These are phyloP conservation scores for Daldinia grandis DNA, from an alignment of 495 filamentous ascomycete genomes.

Conservation along the genomic window DNA sequence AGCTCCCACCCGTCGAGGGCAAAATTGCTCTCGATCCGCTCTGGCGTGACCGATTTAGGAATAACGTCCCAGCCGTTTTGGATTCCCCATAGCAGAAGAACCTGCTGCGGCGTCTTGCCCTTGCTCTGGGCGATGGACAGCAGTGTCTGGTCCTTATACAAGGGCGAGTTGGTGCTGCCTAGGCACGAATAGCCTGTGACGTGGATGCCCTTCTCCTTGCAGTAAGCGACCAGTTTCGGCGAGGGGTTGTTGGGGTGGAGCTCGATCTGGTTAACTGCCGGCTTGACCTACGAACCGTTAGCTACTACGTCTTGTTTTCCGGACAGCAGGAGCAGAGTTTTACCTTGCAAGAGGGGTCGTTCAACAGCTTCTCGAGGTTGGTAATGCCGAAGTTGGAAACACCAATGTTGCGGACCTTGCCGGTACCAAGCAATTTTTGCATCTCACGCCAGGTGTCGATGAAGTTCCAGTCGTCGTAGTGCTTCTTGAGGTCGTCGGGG, in stretches of 20 bases:
- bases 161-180: conserved; percentile 62
- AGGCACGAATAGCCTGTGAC: conserved; percentile 73
- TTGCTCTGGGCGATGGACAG: conserved; percentile 69
- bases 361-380: conserved; percentile 73
- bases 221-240: conserved; percentile 80
- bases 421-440: conserved; percentile 81
- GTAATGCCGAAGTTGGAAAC: conserved; percentile 78
- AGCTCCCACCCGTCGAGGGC: conserved; percentile 72
- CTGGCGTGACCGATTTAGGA: conserved; percentile 71
- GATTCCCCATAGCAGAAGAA: conserved; percentile 73
- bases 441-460: conserved; percentile 85
- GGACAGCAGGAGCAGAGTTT: conserved; percentile 64
- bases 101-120: conserved; percentile 72
- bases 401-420: conserved; percentile 84
- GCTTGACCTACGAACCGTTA: conserved; percentile 63
- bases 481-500: conserved; percentile 52
- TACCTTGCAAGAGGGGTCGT: conserved; percentile 61
- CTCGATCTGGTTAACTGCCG: conserved; percentile 92
- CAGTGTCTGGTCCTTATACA: conserved; percentile 69
- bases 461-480: conserved; percentile 74
- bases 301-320: conserved; percentile 61
- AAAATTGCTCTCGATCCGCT: conserved; percentile 70
- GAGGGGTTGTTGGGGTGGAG: conserved; percentile 84
- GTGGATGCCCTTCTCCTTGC: conserved; percentile 73
- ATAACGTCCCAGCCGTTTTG: conserved; percentile 78